Evolutionary conservation across 768 basidiomycete genomes (phyloP).

Genomic region (Trametes maxima): DNA sequence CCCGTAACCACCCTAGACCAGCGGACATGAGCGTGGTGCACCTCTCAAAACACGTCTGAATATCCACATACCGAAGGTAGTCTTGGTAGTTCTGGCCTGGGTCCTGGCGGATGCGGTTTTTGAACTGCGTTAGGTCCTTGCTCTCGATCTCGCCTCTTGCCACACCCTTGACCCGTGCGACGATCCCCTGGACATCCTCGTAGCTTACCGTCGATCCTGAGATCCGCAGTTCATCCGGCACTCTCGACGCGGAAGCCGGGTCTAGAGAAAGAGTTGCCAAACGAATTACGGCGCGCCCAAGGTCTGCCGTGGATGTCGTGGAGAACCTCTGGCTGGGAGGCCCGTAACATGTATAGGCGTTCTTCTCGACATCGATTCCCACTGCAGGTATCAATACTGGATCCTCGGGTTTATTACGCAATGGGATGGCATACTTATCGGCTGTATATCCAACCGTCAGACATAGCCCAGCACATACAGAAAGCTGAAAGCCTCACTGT

Average conservation of each 20-base stretch:
- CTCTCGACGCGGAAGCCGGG: conserved; percentile 13
- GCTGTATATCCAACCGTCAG: neutral
- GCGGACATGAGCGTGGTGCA: neutral
- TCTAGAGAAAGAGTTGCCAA: conserved; percentile 23
- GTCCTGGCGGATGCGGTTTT: conserved; percentile 13
- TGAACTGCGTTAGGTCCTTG: conserved; percentile 19
- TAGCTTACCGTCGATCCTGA: conserved; percentile 20
- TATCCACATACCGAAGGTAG: conserved; percentile 16
- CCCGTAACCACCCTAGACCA: conserved; percentile 19
- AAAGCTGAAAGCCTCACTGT: neutral
- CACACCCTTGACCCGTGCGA: conserved; percentile 16
- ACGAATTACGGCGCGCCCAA: conserved; percentile 24
- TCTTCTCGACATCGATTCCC: conserved; percentile 27
- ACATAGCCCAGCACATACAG: too few species aligned
- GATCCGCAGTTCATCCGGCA: conserved; percentile 27
- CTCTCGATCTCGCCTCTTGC: conserved; percentile 18
- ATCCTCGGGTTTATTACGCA: neutral
- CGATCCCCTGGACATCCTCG: conserved; percentile 15
- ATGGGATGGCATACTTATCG: neutral
- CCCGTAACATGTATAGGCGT: conserved; percentile 24
- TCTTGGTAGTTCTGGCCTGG: conserved; percentile 5
- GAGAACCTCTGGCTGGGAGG: conserved; percentile 17
- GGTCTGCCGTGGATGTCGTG: conserved; percentile 23
- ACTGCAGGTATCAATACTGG: conserved; percentile 11
- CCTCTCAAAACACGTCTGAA: neutral